Base-by-base conservation (phyloP, 139 green algal species). In the Chlorella sp. region DNA sequence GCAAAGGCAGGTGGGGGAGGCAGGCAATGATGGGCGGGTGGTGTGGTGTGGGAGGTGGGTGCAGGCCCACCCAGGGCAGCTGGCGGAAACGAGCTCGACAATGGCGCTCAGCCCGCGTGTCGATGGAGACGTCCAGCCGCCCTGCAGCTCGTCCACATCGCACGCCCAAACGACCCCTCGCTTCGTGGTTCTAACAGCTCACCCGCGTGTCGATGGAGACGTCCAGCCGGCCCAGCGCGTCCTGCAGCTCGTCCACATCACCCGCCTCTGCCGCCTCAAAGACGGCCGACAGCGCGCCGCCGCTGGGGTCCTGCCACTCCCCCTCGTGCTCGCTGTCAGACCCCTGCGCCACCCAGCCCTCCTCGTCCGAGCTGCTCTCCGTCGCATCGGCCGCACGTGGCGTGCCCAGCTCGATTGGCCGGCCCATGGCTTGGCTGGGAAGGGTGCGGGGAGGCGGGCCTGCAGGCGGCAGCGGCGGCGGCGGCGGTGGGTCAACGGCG, bases 181-280 rank as follows among this genome's bases (percentile, higher is more conserved):
- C n/a, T n/a, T n/a, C n/a, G n/a, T n/a, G n/a, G 13, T 60, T 60
- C 51, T 60, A 54, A 19, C 0, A 17, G 17, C 80, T 70, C 56
- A 86, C 81, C 70, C 60, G 62, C 4, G 84, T 88, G 60, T 88
- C 67, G 30, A 88, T 67, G 1, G 78, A 77, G 20, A 88, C 84
- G 5, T 34, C 34, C 17, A 88, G 64, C 36, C 32, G n/a, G 30
- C 32, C 26, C 36, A 88, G 60, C 38, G 80, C 64, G 11, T 84
- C 74, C 73, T 72, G 43, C 56, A 88, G 62, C 64, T 56, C 84
- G 7, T 32, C 44, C 2, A 48, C 48, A 38, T 88, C 84, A 3
- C 84, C 84, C 28, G 56, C 38, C 36, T 88, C 84, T n/a, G 84
- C 74, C 13, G 84, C 84, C 11, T 72, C 62, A 51, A 85, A 80